A percentile compares a stretch with the other conserved stretches of the same genome.
Conservation (phyloP, 1,284 basidiomycete species). For the Pseudozyma tsukubaensis region DNA sequence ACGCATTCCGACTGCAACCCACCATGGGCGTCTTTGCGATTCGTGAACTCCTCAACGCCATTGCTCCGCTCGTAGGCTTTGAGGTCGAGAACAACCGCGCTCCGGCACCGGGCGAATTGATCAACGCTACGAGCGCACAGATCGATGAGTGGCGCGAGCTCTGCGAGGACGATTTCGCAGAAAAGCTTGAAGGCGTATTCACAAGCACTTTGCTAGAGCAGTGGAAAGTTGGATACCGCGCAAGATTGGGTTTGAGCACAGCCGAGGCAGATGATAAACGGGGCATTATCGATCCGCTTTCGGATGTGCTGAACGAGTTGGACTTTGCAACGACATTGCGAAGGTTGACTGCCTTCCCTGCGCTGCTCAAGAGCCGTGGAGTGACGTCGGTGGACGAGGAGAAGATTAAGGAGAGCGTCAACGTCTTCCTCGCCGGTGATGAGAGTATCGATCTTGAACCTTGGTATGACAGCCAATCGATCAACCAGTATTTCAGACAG, state of each 20-base stretch:
- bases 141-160: slow-evolving; percentile 50
- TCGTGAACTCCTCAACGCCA: slow-evolving; percentile 31
- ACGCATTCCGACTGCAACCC: slow-evolving; percentile 76
- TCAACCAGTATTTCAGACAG: slow-evolving; percentile 37
- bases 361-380: slow-evolving; percentile 29
- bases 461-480: slow-evolving; percentile 43
- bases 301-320: slow-evolving; percentile 39
- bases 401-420: slow-evolving; percentile 25
- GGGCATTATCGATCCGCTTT: slow-evolving; percentile 40
- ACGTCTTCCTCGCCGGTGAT: slow-evolving; percentile 38
- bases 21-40: slow-evolving; percentile 71
- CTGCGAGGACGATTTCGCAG: slow-evolving; percentile 40
- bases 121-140: slow-evolving; percentile 25
- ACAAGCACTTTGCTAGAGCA: slow-evolving; percentile 48
- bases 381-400: slow-evolving; percentile 19
- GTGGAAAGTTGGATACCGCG: slow-evolving; percentile 56
- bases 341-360: slow-evolving; percentile 42
- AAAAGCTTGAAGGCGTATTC: slow-evolving; percentile 47
- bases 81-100: slow-evolving; percentile 65
- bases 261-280: slow-evolving; percentile 35
- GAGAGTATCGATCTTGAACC: slow-evolving; percentile 1
- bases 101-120: slow-evolving; percentile 60
- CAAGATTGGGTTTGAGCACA: slow-evolving; percentile 46
- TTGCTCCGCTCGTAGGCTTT: slow-evolving; percentile 50
- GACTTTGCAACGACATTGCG: slow-evolving; percentile 57